Evolutionary conservation across 2,329 filamentous ascomycete genomes (phyloP), one percentile per base, ranked within the genome.

Genomic region (Didymosphaeria variabile): DNA sequence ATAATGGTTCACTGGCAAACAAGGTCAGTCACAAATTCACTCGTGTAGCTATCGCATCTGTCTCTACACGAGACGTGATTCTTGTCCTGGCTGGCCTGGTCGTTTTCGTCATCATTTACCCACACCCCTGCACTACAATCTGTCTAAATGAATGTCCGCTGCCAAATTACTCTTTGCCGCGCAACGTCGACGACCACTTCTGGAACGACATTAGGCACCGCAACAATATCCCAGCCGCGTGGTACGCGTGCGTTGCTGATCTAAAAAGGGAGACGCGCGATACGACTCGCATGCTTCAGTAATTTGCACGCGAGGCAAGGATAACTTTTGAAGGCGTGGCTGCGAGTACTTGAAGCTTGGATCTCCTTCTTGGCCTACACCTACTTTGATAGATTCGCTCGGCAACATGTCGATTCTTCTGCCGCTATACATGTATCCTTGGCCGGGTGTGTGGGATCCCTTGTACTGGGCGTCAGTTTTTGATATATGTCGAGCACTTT

Each of bases 391-490:
- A 29, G 8, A 42, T 42, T 34, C 29, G 2, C 5, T 51, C 29
- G 31, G 21, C 44, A 59, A 2, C 12, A 70, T 70, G 68, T 70
- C 68, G 10, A 61, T 84, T 19, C 73, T 84, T 55, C 75, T 84
- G 44, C 82, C 82, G 55, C 78, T 84, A 49, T 84, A 84, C 70
- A 74, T 84, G 40, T 84, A 84, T 72, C 82, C 82, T 55, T 72
- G 73, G 57, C 73, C 78, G 6, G 80, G 77, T 31, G 80, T 79
- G 21, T 84, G 82, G 82, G 72, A 80, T 67, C 80, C 81, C 13
- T 69, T 84, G 57, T 78, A 81, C 69, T 70, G 77, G 68, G 80
- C 76, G 82, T 84, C 61, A 57, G 70, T 62, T 34, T 36, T 29
- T 23, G 38, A 57, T 55, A 56, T 32, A 26, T 8, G 10, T 31